Conservation (phyloP, 805 yeast genomes). For the Ogataea trehaloabstinens region DNA sequence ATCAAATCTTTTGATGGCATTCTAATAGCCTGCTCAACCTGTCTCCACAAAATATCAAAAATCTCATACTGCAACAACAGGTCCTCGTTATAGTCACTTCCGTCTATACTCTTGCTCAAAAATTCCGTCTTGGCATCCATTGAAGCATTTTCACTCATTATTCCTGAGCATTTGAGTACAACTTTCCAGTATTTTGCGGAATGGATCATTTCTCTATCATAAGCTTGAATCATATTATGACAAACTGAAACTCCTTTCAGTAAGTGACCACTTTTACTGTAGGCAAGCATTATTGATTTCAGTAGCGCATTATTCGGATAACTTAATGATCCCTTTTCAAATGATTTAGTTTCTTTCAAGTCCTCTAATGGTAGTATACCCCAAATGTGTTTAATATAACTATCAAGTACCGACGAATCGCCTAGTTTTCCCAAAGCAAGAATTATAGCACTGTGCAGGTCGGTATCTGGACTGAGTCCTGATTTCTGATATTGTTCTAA, state of each 20-base stretch:
- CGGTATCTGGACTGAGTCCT: slow-evolving; percentile 20
- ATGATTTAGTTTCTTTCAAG: slow-evolving; percentile 4
- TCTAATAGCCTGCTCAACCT: slow-evolving; percentile 11
- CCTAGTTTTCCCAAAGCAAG: slow-evolving; percentile 28
- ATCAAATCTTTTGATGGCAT: slow-evolving; percentile 23
- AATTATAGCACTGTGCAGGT: slow-evolving; percentile 23
- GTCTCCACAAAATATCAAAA: slow-evolving; percentile 26
- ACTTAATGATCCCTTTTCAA: slow-evolving; percentile 9
- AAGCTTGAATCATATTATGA: slow-evolving; percentile 22
- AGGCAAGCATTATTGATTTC: slow-evolving; percentile 28
- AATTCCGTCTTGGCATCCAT: slow-evolving; percentile 20
- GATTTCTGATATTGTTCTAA: slow-evolving; percentile 18
- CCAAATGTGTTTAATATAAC: slow-evolving; percentile 28
- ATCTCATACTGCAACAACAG: slow-evolving; percentile 19
- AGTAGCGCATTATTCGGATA: slow-evolving; percentile 28
- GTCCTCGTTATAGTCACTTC: slow-evolving; percentile 7
- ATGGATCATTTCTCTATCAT: slow-evolving; percentile 17
- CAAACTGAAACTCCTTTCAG: slow-evolving; percentile 27
- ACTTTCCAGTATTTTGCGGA: slow-evolving; percentile 28
- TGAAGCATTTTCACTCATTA: slow-evolving; percentile 20
- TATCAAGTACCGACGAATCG: slow-evolving; percentile 24
- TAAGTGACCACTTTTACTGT: slow-evolving; percentile 28
- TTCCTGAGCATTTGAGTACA: slow-evolving; percentile 24
- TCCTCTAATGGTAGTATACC: slow-evolving; percentile 14
- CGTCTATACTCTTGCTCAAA: slow-evolving; percentile 13